Percentiles rank a stretch among this genome's conserved stretches.
These are phyloP conservation scores for Xylaria hypoxylon DNA, from an alignment of 2,329 filamentous ascomycete species.

Conservation along the genomic window DNA sequence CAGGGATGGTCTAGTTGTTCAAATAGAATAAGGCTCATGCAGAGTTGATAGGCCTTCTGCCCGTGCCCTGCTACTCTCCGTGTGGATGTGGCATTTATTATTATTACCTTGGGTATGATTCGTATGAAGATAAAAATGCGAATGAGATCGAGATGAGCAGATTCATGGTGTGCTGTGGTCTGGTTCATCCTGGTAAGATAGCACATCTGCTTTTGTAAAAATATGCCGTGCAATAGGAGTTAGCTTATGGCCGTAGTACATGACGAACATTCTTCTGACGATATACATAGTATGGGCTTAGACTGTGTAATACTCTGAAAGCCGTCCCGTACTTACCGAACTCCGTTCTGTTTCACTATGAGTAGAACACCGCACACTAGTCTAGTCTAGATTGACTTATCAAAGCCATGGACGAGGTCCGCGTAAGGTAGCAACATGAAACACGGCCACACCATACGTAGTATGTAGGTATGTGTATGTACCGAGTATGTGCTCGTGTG, in stretches of 20 bases:
- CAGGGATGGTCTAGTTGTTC: constrained; percentile 16
- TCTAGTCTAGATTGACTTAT: no score
- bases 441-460: no score
- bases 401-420: no score
- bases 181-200: neutral
- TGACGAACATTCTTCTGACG: neutral
- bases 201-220: no score
- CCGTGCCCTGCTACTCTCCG: constrained; percentile 7
- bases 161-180: neutral
- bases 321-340: no score
- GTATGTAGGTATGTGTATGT: neutral
- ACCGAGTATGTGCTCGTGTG: neutral
- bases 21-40: constrained; percentile 1
- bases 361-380: no score
- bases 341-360: no score
- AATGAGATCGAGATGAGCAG: neutral
- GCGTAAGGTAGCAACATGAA: neutral
- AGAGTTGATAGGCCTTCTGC: neutral
- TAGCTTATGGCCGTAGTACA: neutral
- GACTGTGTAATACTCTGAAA: no score
- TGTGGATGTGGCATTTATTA: no score
- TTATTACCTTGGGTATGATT: no score
- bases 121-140: neutral
- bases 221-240: no score
- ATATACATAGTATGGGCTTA: no score